Evolutionary conservation across 371 early-diverging fungal species (phyloP).

Genomic region (Haplosporangium sp.): DNA sequence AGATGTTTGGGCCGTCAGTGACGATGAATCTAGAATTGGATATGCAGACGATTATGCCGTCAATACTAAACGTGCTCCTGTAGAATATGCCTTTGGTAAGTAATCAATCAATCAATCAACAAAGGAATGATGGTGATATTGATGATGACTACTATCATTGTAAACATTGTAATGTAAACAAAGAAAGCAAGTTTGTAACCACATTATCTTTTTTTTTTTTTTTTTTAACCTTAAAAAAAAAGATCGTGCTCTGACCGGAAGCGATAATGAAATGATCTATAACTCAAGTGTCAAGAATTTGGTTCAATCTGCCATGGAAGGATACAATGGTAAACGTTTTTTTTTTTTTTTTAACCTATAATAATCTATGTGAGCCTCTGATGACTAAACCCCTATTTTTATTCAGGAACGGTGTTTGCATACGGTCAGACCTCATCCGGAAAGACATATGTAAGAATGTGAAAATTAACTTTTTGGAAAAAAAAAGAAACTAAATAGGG

Average conservation of each 20-base stretch:
- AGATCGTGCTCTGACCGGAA: constrained; percentile 59
- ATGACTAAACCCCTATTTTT: neutral
- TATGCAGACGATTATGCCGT: constrained; percentile 48
- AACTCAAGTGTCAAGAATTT: constrained; percentile 55
- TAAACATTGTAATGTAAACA: neutral
- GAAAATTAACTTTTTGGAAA: neutral
- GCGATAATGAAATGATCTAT: constrained; percentile 59
- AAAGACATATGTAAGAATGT: constrained; percentile 82
- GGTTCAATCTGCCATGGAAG: constrained; percentile 68
- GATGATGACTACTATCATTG: no score
- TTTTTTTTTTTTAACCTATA: neutral
- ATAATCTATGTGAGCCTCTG: neutral
- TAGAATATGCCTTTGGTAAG: constrained; percentile 46
- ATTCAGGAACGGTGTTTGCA: constrained; percentile 65
- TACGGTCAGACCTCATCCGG: constrained; percentile 98
- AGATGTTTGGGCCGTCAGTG: constrained; percentile 45
- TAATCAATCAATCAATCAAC: neutral
- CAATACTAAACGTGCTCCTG: constrained; percentile 24
- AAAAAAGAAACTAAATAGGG: neutral
- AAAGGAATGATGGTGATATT: neutral
- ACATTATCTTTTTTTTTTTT: constrained; percentile 4
- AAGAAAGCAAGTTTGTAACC: constrained; percentile 8
- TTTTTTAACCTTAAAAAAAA: constrained; percentile 3
- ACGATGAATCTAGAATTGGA: constrained; percentile 28
- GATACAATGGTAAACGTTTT: constrained; percentile 64